phyloP scores from a whole-genome alignment of 2,329 filamentous ascomycete genomes.

The Calonectria ilicicola region DNA sequence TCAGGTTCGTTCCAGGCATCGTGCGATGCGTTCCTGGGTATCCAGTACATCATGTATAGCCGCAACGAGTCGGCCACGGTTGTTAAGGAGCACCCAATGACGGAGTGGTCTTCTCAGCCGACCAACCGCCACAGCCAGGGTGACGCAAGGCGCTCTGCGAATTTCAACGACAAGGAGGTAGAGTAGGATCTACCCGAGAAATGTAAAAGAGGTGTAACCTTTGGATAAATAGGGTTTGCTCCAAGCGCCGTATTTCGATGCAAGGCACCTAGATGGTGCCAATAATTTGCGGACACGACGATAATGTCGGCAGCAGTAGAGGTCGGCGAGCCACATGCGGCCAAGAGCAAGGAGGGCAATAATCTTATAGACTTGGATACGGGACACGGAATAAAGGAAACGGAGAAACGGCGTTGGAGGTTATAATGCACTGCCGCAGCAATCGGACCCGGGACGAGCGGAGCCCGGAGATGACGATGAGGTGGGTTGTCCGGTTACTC shows the following conservation, averaged over 20 bases:
- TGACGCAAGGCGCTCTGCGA: constrained; percentile 53
- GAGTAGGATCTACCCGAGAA: constrained; percentile 35
- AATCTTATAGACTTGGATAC: constrained; percentile 6
- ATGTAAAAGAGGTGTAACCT: constrained; percentile 24
- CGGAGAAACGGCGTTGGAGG: constrained; percentile 18
- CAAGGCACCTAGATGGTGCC: constrained; percentile 3
- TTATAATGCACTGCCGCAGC: neutral
- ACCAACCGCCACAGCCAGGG: constrained; percentile 51
- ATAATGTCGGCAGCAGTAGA: neutral
- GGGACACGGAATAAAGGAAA: neutral
- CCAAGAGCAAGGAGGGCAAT: neutral
- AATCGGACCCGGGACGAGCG: neutral
- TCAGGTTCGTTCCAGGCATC: constrained; percentile 85
- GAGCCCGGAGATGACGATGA: neutral
- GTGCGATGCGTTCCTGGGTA: constrained; percentile 80
- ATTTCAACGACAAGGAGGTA: constrained; percentile 49
- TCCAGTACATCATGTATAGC: constrained; percentile 81
- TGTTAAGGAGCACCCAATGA: constrained; percentile 54
- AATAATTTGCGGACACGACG: constrained; percentile 9
- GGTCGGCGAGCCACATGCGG: neutral
- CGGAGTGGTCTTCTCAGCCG: constrained; percentile 46
- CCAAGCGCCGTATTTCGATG: neutral
- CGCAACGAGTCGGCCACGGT: constrained; percentile 54
- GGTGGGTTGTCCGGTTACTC: neutral
- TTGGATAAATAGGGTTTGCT: constrained; percentile 27